These are phyloP conservation scores for Sporothrix euskadiensis DNA, from an alignment of 2,329 filamentous ascomycete species.

Conservation along the genomic window DNA sequence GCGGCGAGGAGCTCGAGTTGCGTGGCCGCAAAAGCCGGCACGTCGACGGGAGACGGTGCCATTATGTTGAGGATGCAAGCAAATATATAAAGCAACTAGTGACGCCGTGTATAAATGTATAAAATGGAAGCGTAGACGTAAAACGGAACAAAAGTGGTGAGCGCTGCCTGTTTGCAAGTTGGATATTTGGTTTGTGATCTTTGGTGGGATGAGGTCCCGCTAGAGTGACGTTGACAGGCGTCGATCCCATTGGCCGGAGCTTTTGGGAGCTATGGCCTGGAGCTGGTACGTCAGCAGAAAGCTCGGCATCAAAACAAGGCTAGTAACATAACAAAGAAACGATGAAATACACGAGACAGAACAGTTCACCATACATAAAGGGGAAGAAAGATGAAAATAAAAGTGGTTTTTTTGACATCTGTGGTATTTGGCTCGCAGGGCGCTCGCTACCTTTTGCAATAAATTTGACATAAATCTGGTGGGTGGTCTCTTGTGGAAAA, in stretches of 20 bases:
- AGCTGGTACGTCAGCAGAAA: background rate
- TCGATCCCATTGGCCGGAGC: conserved; percentile 10
- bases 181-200: background rate
- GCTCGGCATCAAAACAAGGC: background rate
- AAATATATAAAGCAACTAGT: background rate
- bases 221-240: conserved; percentile 1
- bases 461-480: background rate
- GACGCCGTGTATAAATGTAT: background rate
- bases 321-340: background rate
- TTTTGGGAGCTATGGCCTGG: background rate
- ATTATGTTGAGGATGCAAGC: background rate
- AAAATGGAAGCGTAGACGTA: too few relatives aligned
- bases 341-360: background rate
- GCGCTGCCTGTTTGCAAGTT: background rate
- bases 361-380: background rate
- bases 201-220: conserved; percentile 18
- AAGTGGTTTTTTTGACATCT: conserved; percentile 8
- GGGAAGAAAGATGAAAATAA: background rate
- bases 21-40: conserved; percentile 67
- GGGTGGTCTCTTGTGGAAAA: background rate
- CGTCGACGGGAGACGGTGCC: conserved; percentile 40
- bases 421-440: conserved; percentile 20
- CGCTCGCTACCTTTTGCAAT: conserved; percentile 18
- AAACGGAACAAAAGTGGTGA: background rate
- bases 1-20: conserved; percentile 70